phyloP scores from a whole-genome alignment of 352 stramenopile species.

The Blastocystis hominis region DNA sequence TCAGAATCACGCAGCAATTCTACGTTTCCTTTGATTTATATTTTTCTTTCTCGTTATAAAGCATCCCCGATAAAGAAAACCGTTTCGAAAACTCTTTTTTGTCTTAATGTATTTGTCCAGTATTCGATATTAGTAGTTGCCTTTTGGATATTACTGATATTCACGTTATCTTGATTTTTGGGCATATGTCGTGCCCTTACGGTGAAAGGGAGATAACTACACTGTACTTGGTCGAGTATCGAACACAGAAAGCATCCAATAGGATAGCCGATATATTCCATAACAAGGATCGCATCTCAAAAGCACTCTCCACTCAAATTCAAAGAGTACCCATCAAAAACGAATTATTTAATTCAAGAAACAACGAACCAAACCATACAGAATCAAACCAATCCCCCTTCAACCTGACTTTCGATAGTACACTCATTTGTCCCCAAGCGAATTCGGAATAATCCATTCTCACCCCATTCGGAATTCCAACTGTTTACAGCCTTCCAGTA shows the following conservation, averaged over 20 bases:
- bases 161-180: neutral
- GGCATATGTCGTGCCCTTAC: neutral
- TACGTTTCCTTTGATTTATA: conserved; percentile 36
- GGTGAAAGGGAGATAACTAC: neutral
- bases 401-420: conserved; percentile 59
- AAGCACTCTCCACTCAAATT: too few relatives aligned
- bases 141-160: neutral
- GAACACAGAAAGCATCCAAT: neutral
- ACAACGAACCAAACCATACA: neutral
- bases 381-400: conserved; percentile 46
- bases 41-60: conserved; percentile 46
- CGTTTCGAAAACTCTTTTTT: neutral
- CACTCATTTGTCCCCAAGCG: conserved; percentile 63
- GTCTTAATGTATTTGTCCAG: neutral
- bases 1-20: neutral
- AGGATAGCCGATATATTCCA: too few relatives aligned
- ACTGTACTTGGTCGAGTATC: neutral
- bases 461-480: conserved; percentile 65
- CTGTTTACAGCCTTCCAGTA: conserved; percentile 63
- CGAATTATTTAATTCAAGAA: neutral
- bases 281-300: too few relatives aligned
- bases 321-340: neutral
- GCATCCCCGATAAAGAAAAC: neutral
- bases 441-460: conserved; percentile 65
- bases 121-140: neutral